phyloP scores from a whole-genome alignment of 306 rosid genomes.

The Dalbergia cochinchinensis region DNA sequence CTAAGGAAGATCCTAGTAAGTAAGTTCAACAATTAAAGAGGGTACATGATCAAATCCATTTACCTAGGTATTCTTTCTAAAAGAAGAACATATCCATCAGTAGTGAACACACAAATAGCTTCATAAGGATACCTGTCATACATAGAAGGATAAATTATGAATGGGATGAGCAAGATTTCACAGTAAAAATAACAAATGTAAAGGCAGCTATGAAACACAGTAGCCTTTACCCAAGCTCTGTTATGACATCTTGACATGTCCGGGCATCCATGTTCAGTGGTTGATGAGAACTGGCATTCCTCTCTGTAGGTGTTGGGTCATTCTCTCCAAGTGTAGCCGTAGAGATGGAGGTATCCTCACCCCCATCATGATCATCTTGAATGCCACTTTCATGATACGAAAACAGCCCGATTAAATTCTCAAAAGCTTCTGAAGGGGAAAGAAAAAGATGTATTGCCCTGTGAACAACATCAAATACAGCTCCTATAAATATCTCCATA shows the following conservation, averaged over 20 bases:
- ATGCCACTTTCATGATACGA: constrained; percentile 47
- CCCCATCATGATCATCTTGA: constrained; percentile 40
- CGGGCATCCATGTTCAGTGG: constrained; percentile 90
- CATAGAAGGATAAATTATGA: constrained; percentile 27
- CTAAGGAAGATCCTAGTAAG: constrained; percentile 2
- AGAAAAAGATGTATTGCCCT: constrained; percentile 79
- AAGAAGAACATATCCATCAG: constrained; percentile 92
- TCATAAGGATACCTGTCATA: constrained; percentile 84
- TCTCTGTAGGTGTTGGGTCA: constrained; percentile 60
- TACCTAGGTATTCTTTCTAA: constrained; percentile 98
- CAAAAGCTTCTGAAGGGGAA: constrained; percentile 72
- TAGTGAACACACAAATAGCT: constrained; percentile 83
- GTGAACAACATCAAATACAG: constrained; percentile 75
- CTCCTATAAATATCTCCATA: constrained; percentile 80
- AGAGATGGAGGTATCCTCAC: constrained; percentile 44
- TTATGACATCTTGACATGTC: constrained; percentile 96
- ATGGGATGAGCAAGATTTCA: constrained; percentile 14
- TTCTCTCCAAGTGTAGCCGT: constrained; percentile 65
- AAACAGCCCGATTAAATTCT: constrained; percentile 51
- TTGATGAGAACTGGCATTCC: constrained; percentile 53
- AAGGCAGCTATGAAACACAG: constrained; percentile 12
- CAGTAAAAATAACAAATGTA: constrained; percentile 10
- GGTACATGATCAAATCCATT: constrained; percentile 20
- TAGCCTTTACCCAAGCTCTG: constrained; percentile 82
- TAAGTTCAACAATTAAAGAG: constrained; percentile 7